Percentiles rank a stretch among this genome's conserved stretches.
phyloP scores from a whole-genome alignment of 2,329 filamentous ascomycete species.

The Venturia carpophila region DNA sequence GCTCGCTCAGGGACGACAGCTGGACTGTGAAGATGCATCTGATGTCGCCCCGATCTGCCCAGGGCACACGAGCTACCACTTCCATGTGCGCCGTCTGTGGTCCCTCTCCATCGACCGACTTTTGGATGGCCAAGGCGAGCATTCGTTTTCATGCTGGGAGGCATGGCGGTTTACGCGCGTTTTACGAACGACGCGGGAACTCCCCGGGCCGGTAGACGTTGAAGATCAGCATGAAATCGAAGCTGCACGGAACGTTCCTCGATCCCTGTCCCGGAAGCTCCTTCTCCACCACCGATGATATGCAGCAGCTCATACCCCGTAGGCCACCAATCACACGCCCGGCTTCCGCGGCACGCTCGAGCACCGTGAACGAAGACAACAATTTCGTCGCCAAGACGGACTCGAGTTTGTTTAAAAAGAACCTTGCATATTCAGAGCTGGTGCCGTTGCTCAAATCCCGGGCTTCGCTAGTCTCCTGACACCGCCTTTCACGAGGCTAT shows the following conservation, averaged over 20 bases:
- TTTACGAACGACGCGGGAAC: background rate
- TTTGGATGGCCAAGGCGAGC: background rate
- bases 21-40: background rate
- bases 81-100: background rate
- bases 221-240: conserved; percentile 8
- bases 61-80: background rate
- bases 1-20: background rate
- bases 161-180: background rate
- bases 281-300: background rate
- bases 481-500: background rate
- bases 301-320: background rate
- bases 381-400: background rate
- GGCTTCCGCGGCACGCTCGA: background rate
- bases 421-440: background rate
- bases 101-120: background rate
- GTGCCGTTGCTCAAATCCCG: background rate
- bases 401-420: background rate
- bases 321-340: background rate
- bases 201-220: background rate
- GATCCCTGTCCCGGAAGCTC: background rate
- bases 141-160: background rate
- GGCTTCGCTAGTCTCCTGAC: background rate
- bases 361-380: background rate
- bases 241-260: background rate
- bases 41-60: background rate